phyloP scores from a whole-genome alignment of 306 rosid species.

The Vigna mungo region DNA sequence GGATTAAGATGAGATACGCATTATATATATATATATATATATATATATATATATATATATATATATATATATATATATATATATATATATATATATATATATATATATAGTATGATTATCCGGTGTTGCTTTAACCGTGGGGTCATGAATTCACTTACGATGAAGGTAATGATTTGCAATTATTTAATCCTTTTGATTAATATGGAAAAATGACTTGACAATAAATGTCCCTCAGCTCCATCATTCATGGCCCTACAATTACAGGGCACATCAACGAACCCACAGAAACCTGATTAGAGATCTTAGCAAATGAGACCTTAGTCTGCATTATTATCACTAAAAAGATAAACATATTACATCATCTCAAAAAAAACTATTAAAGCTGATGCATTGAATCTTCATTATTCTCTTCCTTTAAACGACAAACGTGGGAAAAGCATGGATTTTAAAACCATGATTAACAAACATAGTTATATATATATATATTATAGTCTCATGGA shows the following conservation, averaged over 20 bases:
- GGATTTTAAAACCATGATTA: slow-evolving; percentile 55
- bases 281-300: slow-evolving; percentile 39
- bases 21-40: slow-evolving; percentile 10
- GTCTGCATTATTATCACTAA: slow-evolving; percentile 33
- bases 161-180: slow-evolving; percentile 45
- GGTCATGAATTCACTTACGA: slow-evolving; percentile 46
- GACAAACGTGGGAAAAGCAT: slow-evolving; percentile 66
- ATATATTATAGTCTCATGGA: slow-evolving; percentile 12
- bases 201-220: slow-evolving; percentile 40
- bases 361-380: slow-evolving; percentile 29
- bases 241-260: slow-evolving; percentile 48
- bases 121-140: slow-evolving; percentile 40
- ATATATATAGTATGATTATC: slow-evolving; percentile 21
- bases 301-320: slow-evolving; percentile 37
- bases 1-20: slow-evolving; percentile 29
- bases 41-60: slow-evolving; percentile 8
- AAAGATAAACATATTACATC: slow-evolving; percentile 40
- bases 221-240: slow-evolving; percentile 33
- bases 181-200: slow-evolving; percentile 44
- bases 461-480: background rate
- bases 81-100: slow-evolving; percentile 3
- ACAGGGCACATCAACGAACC: slow-evolving; percentile 29
- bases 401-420: slow-evolving; percentile 58
- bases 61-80: slow-evolving; percentile 5
- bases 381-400: slow-evolving; percentile 46